Evolutionary conservation across 352 stramenopile species (phyloP).

Genomic region (Pythium dissotocum): DNA sequence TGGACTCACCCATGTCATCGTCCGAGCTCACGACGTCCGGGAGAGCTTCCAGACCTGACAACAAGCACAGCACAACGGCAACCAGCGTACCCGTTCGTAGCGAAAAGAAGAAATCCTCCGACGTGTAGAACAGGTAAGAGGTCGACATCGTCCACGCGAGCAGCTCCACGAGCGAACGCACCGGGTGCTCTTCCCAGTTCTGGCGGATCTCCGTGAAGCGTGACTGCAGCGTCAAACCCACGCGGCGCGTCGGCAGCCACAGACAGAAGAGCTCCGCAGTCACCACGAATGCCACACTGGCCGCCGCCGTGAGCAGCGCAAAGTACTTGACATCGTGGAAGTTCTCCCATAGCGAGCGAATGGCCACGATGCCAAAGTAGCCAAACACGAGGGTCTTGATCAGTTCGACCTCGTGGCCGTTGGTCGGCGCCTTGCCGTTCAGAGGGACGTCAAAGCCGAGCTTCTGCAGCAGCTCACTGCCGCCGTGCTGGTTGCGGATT

Average conservation of each 20-base stretch:
- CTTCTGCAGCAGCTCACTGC: conserved; percentile 51
- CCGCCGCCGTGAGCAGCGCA: conserved; percentile 60
- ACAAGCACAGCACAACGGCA: conserved; percentile 49
- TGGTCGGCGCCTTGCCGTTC: conserved; percentile 65
- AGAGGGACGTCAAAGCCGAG: conserved; percentile 74
- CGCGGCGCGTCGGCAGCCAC: conserved; percentile 69
- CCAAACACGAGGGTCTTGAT: conserved; percentile 84
- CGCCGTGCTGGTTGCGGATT: conserved; percentile 72
- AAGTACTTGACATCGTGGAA: conserved; percentile 78
- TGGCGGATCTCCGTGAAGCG: conserved; percentile 57
- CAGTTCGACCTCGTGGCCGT: conserved; percentile 63
- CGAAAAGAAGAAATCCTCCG: conserved; percentile 48
- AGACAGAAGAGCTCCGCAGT: conserved; percentile 80
- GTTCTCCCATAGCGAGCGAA: conserved; percentile 64
- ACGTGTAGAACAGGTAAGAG: conserved; percentile 60
- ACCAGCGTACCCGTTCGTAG: conserved; percentile 62
- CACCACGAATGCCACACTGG: conserved; percentile 69
- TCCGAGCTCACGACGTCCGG: conserved; percentile 51
- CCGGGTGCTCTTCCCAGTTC: conserved; percentile 61
- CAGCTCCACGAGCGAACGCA: conserved; percentile 63
- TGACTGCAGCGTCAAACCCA: conserved; percentile 74
- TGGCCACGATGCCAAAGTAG: conserved; percentile 62
- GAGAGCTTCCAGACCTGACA: conserved; percentile 57
- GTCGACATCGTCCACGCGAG: conserved; percentile 60
- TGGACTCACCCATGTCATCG: conserved; percentile 40